Percentiles rank a stretch among this genome's conserved stretches.
Conservation (phyloP, 2,329 filamentous ascomycete genomes). For the Pseudopithomyces chartarum region DNA sequence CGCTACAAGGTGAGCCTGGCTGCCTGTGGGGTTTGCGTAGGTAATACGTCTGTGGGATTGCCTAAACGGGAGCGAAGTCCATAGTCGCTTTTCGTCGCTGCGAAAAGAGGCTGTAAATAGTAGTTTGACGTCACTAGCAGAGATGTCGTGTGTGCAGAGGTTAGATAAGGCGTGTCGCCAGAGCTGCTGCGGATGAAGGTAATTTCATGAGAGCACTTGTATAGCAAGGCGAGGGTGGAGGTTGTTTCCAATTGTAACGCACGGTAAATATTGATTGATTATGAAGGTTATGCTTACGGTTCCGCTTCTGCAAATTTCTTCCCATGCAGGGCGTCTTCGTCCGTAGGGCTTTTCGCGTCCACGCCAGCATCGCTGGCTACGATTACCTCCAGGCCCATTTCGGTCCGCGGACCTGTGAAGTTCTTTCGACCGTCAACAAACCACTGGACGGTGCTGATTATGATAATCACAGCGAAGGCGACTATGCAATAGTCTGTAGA, state of each 20-base stretch:
- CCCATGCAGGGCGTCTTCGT: conserved; percentile 6
- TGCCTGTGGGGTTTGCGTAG: neutral
- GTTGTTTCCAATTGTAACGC: neutral
- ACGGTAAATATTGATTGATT: too few species aligned
- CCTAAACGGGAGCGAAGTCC: conserved; percentile 6
- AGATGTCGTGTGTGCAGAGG: neutral
- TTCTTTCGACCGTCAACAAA: conserved; percentile 66
- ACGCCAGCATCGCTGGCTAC: conserved; percentile 21
- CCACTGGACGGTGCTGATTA: conserved; percentile 64
- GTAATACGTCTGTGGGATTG: neutral
- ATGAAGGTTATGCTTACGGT: neutral
- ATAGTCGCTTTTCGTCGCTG: conserved; percentile 1
- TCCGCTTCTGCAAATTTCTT: conserved; percentile 16
- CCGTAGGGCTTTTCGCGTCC: conserved; percentile 13
- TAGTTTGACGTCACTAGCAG: neutral
- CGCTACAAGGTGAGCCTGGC: neutral
- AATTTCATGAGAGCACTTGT: too few species aligned
- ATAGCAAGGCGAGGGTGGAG: too few species aligned
- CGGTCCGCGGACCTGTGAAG: conserved; percentile 56
- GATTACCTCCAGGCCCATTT: conserved; percentile 50
- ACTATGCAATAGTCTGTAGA: conserved; percentile 57
- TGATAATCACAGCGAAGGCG: conserved; percentile 62
- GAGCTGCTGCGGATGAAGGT: too few species aligned
- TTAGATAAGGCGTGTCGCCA: neutral
- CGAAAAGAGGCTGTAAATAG: neutral